These are phyloP conservation scores for Boletus reticulatus DNA, from an alignment of 768 basidiomycete genomes.

Conservation along the genomic window DNA sequence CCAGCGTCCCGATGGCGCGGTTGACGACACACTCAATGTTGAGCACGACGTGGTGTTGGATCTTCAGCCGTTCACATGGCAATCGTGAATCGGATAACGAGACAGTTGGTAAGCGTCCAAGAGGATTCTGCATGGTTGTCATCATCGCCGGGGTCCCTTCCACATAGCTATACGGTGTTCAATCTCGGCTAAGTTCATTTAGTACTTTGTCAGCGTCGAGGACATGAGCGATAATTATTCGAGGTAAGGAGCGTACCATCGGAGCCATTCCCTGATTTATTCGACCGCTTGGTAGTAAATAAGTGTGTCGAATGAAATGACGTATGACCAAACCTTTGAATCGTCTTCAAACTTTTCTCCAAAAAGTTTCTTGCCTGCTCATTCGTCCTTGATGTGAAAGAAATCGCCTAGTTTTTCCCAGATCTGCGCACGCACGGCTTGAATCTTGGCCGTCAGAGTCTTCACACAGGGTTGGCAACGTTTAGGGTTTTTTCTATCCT, in stretches of 20 bases:
- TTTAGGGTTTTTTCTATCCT: accelerated
- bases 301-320: background rate
- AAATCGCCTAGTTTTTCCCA: slow-evolving; percentile 4
- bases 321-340: background rate
- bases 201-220: too few species aligned
- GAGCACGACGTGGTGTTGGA: too few species aligned
- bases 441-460: background rate
- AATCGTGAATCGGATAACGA: too few species aligned
- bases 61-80: too few species aligned
- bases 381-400: slow-evolving; percentile 5
- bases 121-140: too few species aligned
- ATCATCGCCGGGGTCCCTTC: too few species aligned
- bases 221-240: too few species aligned
- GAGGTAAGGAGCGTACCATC: background rate
- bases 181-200: too few species aligned
- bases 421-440: background rate
- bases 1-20: too few species aligned
- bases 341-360: background rate
- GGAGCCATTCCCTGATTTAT: background rate
- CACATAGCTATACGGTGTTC: too few species aligned
- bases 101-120: too few species aligned
- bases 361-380: background rate
- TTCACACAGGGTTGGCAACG: background rate
- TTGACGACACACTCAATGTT: too few species aligned
- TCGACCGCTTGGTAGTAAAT: background rate